Conservation (phyloP, 106 monocot genomes). For the Vanilla planifolia region DNA sequence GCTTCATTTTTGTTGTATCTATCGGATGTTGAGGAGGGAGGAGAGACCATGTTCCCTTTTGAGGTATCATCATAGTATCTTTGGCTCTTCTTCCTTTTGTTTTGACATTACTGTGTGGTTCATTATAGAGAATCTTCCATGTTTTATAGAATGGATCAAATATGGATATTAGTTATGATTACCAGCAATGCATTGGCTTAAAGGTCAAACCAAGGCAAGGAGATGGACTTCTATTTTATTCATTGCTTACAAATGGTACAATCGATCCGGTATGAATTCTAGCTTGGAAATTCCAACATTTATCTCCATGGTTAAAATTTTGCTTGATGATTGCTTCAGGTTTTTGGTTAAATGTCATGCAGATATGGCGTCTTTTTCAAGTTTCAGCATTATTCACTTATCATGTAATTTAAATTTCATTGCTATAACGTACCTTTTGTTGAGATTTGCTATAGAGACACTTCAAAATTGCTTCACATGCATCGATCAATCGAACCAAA, state of each 20-base stretch:
- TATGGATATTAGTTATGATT: conserved; percentile 82
- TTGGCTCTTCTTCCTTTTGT: neutral
- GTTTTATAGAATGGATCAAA: conserved; percentile 72
- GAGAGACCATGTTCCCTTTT: conserved; percentile 98
- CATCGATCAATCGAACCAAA: no score
- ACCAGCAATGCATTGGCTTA: conserved; percentile 75
- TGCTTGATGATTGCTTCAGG: no score
- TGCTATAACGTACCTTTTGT: no score
- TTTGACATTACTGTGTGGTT: neutral
- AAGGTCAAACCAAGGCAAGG: conserved; percentile 86
- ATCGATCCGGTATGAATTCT: conserved; percentile 87
- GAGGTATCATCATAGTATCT: conserved; percentile 36
- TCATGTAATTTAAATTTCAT: no score
- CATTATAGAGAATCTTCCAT: neutral
- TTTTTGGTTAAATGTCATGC: no score
- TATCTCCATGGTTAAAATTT: no score
- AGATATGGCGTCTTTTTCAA: no score
- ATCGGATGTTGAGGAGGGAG: conserved; percentile 94
- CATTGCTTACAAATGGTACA: conserved; percentile 64
- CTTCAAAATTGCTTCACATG: no score
- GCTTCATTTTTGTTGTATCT: conserved; percentile 92
- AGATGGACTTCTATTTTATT: conserved; percentile 92
- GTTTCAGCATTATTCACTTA: no score
- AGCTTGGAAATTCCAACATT: no score
- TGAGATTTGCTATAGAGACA: no score